phyloP scores from a whole-genome alignment of 495 filamentous ascomycete genomes.

The Chaetomium fimeti region DNA sequence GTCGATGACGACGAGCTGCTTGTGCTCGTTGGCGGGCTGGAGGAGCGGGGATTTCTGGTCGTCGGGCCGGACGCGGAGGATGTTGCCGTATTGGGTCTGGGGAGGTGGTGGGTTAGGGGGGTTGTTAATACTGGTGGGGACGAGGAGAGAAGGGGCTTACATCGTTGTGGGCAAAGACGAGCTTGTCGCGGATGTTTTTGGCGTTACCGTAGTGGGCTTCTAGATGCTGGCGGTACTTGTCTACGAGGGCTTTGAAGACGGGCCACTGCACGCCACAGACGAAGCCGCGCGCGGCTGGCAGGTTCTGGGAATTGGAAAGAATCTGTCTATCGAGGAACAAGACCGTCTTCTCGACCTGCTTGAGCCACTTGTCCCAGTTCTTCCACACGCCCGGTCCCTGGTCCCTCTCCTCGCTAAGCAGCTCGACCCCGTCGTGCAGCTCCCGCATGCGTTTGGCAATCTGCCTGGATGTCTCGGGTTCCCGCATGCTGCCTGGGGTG shows the following conservation, averaged over 20 bases:
- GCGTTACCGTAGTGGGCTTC: conserved; percentile 65
- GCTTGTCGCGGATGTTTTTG: conserved; percentile 62
- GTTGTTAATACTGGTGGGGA: background rate
- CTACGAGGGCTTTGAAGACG: conserved; percentile 69
- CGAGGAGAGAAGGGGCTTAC: conserved; percentile 50
- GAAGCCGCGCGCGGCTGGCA: conserved; percentile 56
- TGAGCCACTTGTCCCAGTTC: conserved; percentile 96
- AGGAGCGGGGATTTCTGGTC: conserved; percentile 82
- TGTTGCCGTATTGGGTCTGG: conserved; percentile 97
- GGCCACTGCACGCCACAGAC: conserved; percentile 86
- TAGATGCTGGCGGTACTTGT: conserved; percentile 75
- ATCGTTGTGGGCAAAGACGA: conserved; percentile 98
- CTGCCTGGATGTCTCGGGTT: conserved; percentile 79
- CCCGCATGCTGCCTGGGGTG: conserved; percentile 70
- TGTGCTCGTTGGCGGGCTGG: conserved; percentile 85
- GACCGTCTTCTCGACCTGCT: conserved; percentile 73
- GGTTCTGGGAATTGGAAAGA: conserved; percentile 26
- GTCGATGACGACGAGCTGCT: conserved; percentile 93
- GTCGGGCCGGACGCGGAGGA: conserved; percentile 81
- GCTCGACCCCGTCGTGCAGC: conserved; percentile 87
- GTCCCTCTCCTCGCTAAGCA: conserved; percentile 72
- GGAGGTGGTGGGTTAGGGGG: conserved; percentile 4
- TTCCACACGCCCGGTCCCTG: conserved; percentile 79
- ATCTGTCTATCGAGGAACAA: conserved; percentile 73
- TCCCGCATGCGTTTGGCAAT: conserved; percentile 99